Percentiles rank a stretch among this genome's conserved stretches.
Evolutionary conservation across 345 rosid genomes (phyloP).

Genomic region (Melaleuca quinquenervia): DNA sequence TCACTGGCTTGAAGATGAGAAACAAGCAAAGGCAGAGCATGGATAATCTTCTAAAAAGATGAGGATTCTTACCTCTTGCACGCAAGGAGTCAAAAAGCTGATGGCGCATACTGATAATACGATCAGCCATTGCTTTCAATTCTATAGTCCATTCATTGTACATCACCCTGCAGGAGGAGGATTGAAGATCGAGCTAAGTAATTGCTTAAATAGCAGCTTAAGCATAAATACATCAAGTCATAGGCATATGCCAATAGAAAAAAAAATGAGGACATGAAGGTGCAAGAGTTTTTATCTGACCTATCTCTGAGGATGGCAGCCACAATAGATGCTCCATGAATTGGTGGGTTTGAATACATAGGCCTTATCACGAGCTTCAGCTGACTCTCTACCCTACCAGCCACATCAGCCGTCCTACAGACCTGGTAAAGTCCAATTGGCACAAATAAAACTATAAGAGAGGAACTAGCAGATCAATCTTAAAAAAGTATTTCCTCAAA

Average conservation of each 20-base stretch:
- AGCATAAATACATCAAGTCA: background rate
- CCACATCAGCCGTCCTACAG: constrained; percentile 77
- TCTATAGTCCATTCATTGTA: constrained; percentile 69
- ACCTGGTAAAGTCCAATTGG: constrained; percentile 24
- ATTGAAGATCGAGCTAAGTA: background rate
- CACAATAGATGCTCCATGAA: constrained; percentile 85
- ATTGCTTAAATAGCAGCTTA: background rate
- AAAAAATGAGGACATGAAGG: background rate
- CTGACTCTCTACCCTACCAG: constrained; percentile 73
- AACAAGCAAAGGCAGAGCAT: background rate
- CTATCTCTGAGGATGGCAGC: constrained; percentile 63
- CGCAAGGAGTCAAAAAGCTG: constrained; percentile 58
- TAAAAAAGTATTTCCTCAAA: background rate
- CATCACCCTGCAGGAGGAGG: constrained; percentile 24
- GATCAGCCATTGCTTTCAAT: constrained; percentile 78
- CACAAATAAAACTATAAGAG: background rate
- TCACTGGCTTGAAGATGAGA: background rate
- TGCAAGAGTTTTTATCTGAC: constrained; percentile 6
- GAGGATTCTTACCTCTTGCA: constrained; percentile 23
- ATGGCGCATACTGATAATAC: constrained; percentile 67
- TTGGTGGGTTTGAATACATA: constrained; percentile 88
- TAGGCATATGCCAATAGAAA: background rate
- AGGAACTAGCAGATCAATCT: background rate
- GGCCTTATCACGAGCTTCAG: constrained; percentile 85
- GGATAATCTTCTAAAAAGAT: background rate